These are phyloP conservation scores for Trichophyton simii DNA, from an alignment of 2,329 filamentous ascomycete species.

Conservation along the genomic window DNA sequence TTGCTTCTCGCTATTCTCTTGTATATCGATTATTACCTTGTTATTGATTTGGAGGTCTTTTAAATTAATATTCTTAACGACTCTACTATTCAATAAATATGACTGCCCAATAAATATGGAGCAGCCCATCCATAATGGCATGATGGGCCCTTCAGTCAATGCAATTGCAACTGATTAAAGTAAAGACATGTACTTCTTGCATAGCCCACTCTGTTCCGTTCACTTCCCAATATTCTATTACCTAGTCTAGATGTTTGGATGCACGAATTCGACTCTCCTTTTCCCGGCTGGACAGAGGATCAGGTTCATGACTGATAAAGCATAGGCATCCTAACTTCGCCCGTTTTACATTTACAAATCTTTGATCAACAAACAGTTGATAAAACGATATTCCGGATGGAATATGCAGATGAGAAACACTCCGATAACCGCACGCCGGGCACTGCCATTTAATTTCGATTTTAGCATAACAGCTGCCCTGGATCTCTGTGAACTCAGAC, in stretches of 20 bases:
- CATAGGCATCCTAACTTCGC: background rate
- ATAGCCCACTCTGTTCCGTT: background rate
- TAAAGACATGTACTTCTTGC: background rate
- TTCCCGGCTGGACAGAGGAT: slow-evolving; percentile 2
- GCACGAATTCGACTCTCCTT: slow-evolving; percentile 5
- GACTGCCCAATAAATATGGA: too few species aligned
- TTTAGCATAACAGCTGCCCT: background rate
- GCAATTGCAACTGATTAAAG: too few species aligned
- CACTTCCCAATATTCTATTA: background rate
- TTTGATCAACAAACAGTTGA: background rate
- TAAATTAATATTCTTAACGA: background rate
- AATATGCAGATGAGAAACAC: background rate
- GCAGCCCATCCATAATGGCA: too few species aligned
- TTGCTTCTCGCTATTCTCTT: background rate
- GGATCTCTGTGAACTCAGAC: too few species aligned
- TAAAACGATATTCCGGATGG: background rate
- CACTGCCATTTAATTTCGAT: background rate
- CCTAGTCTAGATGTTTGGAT: slow-evolving; percentile 5
- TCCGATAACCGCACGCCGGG: background rate
- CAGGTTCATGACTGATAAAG: background rate
- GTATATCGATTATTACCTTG: background rate
- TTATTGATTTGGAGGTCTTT: background rate
- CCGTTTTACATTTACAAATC: background rate
- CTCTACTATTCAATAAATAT: background rate
- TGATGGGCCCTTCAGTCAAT: background rate